Evolutionary conservation across 1,139 yeast species (phyloP).

Genomic region (Debaryomyces psychrophilus): DNA sequence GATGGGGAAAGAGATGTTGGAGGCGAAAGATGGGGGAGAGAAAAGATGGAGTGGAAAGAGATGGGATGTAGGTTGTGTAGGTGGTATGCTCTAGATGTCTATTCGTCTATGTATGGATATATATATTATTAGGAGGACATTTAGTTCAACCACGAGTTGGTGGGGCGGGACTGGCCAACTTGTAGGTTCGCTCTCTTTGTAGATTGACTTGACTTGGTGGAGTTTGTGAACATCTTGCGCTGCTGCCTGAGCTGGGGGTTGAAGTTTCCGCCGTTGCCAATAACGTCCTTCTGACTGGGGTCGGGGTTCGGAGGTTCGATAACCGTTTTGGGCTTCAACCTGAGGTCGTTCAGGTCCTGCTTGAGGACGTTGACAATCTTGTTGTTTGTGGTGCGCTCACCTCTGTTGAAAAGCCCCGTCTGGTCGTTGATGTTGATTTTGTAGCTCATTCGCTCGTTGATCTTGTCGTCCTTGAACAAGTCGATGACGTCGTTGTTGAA

Average conservation of each 20-base stretch:
- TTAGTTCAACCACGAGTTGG: constrained; percentile 24
- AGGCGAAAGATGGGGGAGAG: too few species aligned
- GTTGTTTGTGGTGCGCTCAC: constrained; percentile 25
- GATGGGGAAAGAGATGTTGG: too few species aligned
- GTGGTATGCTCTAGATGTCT: constrained; percentile 1
- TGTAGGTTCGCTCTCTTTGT: constrained; percentile 34
- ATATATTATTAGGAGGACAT: too few species aligned
- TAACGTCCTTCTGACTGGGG: constrained; percentile 9
- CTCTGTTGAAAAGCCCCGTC: constrained; percentile 58
- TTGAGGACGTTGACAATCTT: constrained; percentile 25
- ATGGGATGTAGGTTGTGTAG: too few species aligned
- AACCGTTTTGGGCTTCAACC: constrained; percentile 33
- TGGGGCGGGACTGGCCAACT: constrained; percentile 28
- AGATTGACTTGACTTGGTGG: constrained; percentile 19
- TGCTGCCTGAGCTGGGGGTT: constrained; percentile 32
- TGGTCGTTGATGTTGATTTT: constrained; percentile 53
- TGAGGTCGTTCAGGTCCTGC: constrained; percentile 34
- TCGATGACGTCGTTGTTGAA: constrained; percentile 67
- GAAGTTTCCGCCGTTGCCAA: constrained; percentile 34
- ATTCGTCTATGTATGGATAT: constrained; percentile 1
- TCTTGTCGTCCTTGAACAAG: constrained; percentile 61
- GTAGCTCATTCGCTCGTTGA: constrained; percentile 56
- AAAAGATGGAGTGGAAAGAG: too few species aligned
- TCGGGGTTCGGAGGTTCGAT: constrained; percentile 15
- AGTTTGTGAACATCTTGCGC: constrained; percentile 25